Evolutionary conservation across 2,329 filamentous ascomycete genomes (phyloP).

Genomic region (Arthroderma sp.): DNA sequence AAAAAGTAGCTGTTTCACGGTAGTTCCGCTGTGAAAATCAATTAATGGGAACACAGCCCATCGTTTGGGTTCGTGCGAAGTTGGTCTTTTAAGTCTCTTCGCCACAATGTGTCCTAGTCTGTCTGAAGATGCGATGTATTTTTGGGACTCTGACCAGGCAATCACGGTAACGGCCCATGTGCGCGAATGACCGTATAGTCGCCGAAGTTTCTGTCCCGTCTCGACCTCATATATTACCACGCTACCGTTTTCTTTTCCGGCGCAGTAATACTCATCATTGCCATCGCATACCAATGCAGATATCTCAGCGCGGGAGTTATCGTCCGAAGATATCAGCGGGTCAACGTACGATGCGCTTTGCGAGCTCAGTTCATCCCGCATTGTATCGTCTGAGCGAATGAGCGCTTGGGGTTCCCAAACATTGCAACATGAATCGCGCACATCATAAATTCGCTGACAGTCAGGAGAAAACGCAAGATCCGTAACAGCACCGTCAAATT

Average conservation of each 20-base stretch:
- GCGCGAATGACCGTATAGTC: conserved; percentile 3
- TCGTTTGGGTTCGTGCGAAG: background rate
- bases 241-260: conserved; percentile 14
- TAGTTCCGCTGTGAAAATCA: conserved; percentile 2
- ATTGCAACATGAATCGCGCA: conserved; percentile 15
- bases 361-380: background rate
- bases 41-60: conserved; percentile 7
- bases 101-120: conserved; percentile 5
- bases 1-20: conserved; percentile 5
- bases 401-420: conserved; percentile 19
- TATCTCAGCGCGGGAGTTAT: background rate
- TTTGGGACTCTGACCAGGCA: conserved; percentile 7
- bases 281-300: conserved; percentile 1
- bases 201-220: conserved; percentile 1
- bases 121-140: conserved; percentile 10
- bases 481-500: conserved; percentile 12
- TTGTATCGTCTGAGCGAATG: conserved; percentile 11
- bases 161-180: background rate
- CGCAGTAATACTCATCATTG: conserved; percentile 10
- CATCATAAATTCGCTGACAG: conserved; percentile 17
- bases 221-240: conserved; percentile 10
- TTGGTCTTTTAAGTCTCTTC: conserved; percentile 4
- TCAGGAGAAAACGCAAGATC: conserved; percentile 17
- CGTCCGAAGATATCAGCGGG: background rate
- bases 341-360: background rate